Conservation (phyloP, 1,284 basidiomycete species). For the Boletus holoroseus region DNA sequence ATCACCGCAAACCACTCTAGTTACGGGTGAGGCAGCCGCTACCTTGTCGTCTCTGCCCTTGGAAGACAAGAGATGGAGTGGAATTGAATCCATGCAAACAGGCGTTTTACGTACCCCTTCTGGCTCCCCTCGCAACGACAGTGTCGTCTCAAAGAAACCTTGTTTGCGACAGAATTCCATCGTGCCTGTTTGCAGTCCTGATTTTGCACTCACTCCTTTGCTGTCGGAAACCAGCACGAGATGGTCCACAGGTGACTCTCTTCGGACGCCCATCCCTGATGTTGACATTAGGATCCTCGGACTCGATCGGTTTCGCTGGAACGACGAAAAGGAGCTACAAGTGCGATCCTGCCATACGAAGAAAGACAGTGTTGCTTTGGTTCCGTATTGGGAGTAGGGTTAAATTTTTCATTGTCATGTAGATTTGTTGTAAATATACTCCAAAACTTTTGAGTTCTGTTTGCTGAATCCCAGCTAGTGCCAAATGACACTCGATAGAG, state of each 20-base stretch:
- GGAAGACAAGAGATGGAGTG: no score
- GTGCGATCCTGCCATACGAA: slow-evolving; percentile 12
- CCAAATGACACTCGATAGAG: background rate
- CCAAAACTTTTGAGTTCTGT: background rate
- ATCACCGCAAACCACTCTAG: background rate
- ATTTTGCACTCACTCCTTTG: slow-evolving; percentile 2
- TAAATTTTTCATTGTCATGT: no score
- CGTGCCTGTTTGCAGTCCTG: background rate
- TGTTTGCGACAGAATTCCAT: slow-evolving; percentile 10
- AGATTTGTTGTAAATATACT: no score
- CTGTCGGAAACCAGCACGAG: slow-evolving; percentile 7
- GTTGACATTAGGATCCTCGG: slow-evolving; percentile 22
- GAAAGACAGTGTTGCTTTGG: slow-evolving; percentile 19
- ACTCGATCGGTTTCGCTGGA: slow-evolving; percentile 25
- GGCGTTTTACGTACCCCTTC: background rate
- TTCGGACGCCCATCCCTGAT: slow-evolving; percentile 17
- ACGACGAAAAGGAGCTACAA: slow-evolving; percentile 16
- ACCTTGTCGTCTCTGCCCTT: no score
- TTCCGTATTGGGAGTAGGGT: slow-evolving; percentile 16
- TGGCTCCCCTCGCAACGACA: background rate
- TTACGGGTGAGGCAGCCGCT: background rate
- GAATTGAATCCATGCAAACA: no score
- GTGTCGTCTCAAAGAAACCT: slow-evolving; percentile 4
- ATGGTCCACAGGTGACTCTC: slow-evolving; percentile 4
- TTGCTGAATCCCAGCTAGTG: slow-evolving; percentile 4